Conservation (phyloP, 164 flowering plant genomes). For the Malania oleifera region DNA sequence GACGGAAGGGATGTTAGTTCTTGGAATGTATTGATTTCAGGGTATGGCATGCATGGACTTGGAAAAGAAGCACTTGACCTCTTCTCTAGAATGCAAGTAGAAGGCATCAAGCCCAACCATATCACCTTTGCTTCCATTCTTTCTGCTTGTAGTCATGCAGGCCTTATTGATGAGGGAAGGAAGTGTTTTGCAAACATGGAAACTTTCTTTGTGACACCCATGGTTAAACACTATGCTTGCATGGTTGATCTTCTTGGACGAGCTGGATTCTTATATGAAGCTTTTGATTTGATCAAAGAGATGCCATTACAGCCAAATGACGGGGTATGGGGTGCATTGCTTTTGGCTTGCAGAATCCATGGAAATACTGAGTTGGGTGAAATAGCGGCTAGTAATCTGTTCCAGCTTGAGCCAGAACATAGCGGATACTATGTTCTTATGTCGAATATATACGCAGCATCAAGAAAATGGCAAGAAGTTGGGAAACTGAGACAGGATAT, state of each 20-base stretch:
- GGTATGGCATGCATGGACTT: constrained; percentile 36
- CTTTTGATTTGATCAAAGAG: constrained; percentile 21
- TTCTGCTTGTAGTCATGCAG: constrained; percentile 34
- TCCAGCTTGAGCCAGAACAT: constrained; percentile 32
- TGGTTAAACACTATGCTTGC: constrained; percentile 31
- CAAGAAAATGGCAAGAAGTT: constrained; percentile 32
- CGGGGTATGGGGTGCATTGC: constrained; percentile 47
- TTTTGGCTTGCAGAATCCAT: constrained; percentile 35
- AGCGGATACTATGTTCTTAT: constrained; percentile 36
- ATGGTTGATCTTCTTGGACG: constrained; percentile 41
- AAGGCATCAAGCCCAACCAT: constrained; percentile 32
- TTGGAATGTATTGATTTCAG: constrained; percentile 39
- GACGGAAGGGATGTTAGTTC: constrained; percentile 32
- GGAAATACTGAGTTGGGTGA: constrained; percentile 31
- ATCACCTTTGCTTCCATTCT: constrained; percentile 37
- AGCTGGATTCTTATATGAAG: constrained; percentile 33
- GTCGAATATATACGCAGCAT: constrained; percentile 31
- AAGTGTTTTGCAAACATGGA: constrained; percentile 28
- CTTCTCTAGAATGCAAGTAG: constrained; percentile 9
- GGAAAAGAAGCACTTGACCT: constrained; percentile 14
- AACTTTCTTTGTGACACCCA: constrained; percentile 19
- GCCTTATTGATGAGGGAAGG: constrained; percentile 31
- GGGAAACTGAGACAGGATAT: constrained; percentile 26
- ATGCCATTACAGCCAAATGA: constrained; percentile 34
- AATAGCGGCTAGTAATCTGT: constrained; percentile 30